Percentiles rank a stretch among this genome's conserved stretches.
phyloP scores from a whole-genome alignment of 345 rosid genomes.

The Raphanus raphanistrum region DNA sequence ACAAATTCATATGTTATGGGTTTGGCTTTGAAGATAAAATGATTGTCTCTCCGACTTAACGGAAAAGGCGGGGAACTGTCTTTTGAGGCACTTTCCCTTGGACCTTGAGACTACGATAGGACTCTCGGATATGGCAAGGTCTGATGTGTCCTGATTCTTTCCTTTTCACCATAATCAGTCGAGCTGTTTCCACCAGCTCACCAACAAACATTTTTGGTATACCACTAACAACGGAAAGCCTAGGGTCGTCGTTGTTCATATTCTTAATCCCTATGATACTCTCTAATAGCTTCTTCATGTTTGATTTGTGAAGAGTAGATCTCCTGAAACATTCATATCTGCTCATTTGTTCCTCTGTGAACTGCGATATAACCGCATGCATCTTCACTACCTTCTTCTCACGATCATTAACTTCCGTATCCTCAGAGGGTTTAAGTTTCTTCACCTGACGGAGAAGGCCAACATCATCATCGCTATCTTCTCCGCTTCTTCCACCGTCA shows the following conservation, averaged over 20 bases:
- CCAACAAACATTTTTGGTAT: neutral
- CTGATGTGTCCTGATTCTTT: neutral
- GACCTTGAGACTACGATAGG: neutral
- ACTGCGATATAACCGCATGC: neutral
- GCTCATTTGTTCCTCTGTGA: neutral
- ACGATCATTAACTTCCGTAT: neutral
- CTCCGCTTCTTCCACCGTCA: neutral
- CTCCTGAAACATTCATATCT: neutral
- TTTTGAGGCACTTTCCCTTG: neutral
- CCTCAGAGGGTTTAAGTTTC: neutral
- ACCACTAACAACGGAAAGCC: neutral
- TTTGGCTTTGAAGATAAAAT: neutral
- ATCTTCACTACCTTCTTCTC: neutral
- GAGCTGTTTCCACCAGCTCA: neutral
- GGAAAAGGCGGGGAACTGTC: neutral
- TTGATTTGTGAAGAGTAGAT: neutral
- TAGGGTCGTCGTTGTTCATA: constrained; percentile 1
- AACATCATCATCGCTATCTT: neutral
- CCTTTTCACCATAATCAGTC: neutral
- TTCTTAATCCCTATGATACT: neutral
- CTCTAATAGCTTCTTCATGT: neutral
- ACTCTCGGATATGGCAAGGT: neutral
- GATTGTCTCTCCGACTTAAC: neutral
- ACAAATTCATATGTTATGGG: neutral
- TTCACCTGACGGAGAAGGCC: neutral